These are phyloP conservation scores for Spatholobus suberectus DNA, from an alignment of 306 rosid genomes.

Conservation along the genomic window DNA sequence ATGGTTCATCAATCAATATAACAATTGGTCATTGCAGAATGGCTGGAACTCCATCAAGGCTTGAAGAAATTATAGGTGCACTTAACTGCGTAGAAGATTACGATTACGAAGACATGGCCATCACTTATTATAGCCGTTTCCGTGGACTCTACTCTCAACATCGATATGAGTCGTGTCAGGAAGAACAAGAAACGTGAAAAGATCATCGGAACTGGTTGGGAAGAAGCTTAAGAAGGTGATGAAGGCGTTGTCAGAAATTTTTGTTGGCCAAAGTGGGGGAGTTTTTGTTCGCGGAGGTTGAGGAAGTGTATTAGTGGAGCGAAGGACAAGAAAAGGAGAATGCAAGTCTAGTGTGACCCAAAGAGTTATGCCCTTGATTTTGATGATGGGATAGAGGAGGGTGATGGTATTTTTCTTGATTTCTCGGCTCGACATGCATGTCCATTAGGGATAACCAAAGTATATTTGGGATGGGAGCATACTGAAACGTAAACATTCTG, in stretches of 20 bases:
- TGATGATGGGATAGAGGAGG: constrained; percentile 43
- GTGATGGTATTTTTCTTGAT: constrained; percentile 1
- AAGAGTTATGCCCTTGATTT: constrained; percentile 62
- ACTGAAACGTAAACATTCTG: neutral
- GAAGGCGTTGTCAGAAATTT: constrained; percentile 36
- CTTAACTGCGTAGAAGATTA: no score
- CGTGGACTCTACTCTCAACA: constrained; percentile 6
- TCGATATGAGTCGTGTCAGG: constrained; percentile 27
- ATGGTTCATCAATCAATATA: no score
- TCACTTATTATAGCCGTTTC: constrained; percentile 37
- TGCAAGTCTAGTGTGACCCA: constrained; percentile 52
- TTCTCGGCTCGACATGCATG: constrained; percentile 38
- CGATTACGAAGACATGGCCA: constrained; percentile 17
- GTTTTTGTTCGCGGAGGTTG: no score
- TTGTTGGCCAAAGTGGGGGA: no score
- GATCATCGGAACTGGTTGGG: constrained; percentile 31
- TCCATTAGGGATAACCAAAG: neutral
- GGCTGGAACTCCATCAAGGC: neutral
- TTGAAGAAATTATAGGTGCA: no score
- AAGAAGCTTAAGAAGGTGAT: constrained; percentile 29
- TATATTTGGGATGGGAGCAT: neutral
- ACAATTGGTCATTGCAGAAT: neutral
- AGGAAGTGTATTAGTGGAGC: neutral
- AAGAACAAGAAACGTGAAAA: neutral
- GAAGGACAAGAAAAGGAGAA: constrained; percentile 32